Evolutionary conservation across 306 rosid genomes (phyloP).

Genomic region (Gastrolobium bilobum): DNA sequence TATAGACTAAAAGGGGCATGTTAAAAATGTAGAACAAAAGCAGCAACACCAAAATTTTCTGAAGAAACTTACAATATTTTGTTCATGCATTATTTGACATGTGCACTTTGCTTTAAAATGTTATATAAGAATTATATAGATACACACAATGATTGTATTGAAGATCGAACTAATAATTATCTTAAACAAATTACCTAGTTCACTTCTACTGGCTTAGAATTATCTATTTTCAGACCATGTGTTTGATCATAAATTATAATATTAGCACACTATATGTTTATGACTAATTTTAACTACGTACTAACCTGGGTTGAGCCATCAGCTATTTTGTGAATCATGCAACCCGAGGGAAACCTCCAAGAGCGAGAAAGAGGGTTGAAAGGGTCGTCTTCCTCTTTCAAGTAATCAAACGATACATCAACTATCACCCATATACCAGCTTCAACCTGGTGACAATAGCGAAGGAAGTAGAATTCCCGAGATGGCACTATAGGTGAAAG

Average conservation of each 20-base stretch:
- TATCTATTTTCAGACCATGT: too few species aligned
- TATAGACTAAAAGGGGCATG: not conserved
- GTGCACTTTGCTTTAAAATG: not conserved
- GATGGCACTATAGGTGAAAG: slow-evolving; percentile 72
- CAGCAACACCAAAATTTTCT: not conserved
- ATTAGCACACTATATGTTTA: not conserved
- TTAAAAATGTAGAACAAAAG: not conserved
- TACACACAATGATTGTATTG: too few species aligned
- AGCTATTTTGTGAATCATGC: slow-evolving; percentile 63
- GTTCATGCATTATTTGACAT: not conserved
- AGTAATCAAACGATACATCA: slow-evolving; percentile 67
- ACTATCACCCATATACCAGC: slow-evolving; percentile 61
- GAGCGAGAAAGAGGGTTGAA: slow-evolving; percentile 8
- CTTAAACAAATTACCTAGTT: too few species aligned
- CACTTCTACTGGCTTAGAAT: too few species aligned
- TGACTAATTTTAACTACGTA: not conserved
- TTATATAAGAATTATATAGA: not conserved
- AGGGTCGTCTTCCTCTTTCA: slow-evolving; percentile 12
- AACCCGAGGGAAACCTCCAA: slow-evolving; percentile 84
- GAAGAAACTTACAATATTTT: not conserved
- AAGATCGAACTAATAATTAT: too few species aligned
- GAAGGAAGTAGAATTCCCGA: slow-evolving; percentile 68
- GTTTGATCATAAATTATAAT: not conserved
- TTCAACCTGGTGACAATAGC: slow-evolving; percentile 65
- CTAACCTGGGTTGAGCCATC: slow-evolving; percentile 64